phyloP scores from a whole-genome alignment of 2,329 filamentous ascomycete genomes.

The Domatiomyces catenatus region DNA sequence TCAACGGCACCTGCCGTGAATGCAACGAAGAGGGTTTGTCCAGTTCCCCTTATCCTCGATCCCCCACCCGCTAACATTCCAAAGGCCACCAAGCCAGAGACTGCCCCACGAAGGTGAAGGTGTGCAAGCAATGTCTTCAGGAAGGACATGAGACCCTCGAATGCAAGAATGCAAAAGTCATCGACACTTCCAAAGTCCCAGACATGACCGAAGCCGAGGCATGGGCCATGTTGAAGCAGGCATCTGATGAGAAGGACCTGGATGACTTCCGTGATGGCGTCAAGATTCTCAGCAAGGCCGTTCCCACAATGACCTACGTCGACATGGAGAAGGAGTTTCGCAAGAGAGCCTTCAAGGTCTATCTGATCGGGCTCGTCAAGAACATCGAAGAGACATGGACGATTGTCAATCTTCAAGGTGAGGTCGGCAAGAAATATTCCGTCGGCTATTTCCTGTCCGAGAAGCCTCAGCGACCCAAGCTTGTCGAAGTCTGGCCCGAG shows the following conservation, averaged over 20 bases:
- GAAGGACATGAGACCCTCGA: slow-evolving; percentile 32
- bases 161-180: slow-evolving; percentile 31
- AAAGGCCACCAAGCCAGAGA: slow-evolving; percentile 29
- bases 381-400: slow-evolving; percentile 30
- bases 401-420: slow-evolving; percentile 39
- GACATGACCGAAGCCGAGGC: slow-evolving; percentile 35
- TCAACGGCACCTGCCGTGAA: slow-evolving; percentile 31
- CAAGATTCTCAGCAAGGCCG: slow-evolving; percentile 36
- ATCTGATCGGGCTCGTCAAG: slow-evolving; percentile 37
- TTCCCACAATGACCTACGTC: slow-evolving; percentile 29
- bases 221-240: slow-evolving; percentile 35
- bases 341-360: slow-evolving; percentile 31
- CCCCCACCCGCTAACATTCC: background rate
- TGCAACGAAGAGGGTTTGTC: slow-evolving; percentile 26
- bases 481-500: slow-evolving; percentile 35
- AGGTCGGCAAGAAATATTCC: slow-evolving; percentile 35
- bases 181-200: slow-evolving; percentile 30
- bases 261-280: slow-evolving; percentile 37
- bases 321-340: slow-evolving; percentile 39
- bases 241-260: slow-evolving; percentile 35
- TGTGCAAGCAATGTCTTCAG: slow-evolving; percentile 33
- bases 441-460: slow-evolving; percentile 34
- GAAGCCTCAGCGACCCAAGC: slow-evolving; percentile 32
- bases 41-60: background rate
- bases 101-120: slow-evolving; percentile 30